Conservation (phyloP, 352 stramenopile genomes). For the Stephanocyclus meneghinianus region DNA sequence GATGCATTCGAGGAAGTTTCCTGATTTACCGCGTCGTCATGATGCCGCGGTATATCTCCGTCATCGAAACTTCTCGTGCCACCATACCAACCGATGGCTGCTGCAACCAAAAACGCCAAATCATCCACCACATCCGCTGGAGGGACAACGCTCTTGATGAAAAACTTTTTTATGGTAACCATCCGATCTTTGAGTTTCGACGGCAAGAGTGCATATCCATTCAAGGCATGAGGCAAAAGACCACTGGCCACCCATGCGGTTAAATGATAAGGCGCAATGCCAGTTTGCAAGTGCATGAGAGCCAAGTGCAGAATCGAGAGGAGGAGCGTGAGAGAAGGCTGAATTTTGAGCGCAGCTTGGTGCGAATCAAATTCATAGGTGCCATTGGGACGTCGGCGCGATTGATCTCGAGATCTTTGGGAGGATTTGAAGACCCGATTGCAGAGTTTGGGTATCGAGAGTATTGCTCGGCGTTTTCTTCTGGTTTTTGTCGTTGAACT, state of each 20-base stretch:
- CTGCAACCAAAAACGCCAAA: conserved; percentile 44
- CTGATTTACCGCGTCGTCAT: conserved; percentile 1
- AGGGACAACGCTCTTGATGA: conserved; percentile 46
- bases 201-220: conserved; percentile 55
- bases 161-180: conserved; percentile 51
- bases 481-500: conserved; percentile 1
- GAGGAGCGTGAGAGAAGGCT: conserved; percentile 47
- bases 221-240: conserved; percentile 58
- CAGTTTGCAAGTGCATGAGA: conserved; percentile 45
- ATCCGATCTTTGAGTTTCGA: conserved; percentile 33
- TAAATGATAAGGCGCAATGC: conserved; percentile 58
- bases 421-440: conserved; percentile 6
- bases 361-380: conserved; percentile 36
- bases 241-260: conserved; percentile 62
- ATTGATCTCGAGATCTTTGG: conserved; percentile 4
- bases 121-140: conserved; percentile 31
- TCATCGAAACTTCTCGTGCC: neutral
- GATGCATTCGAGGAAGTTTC: neutral
- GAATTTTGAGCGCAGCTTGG: conserved; percentile 31
- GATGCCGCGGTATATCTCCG: neutral
- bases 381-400: conserved; percentile 34
- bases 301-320: conserved; percentile 55
- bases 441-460: conserved; percentile 32
- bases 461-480: conserved; percentile 27
- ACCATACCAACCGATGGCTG: conserved; percentile 34